A percentile compares a stretch with the other conserved stretches of the same genome.
Conservation (phyloP, 441 rosid species). For the Adansonia gregorii region DNA sequence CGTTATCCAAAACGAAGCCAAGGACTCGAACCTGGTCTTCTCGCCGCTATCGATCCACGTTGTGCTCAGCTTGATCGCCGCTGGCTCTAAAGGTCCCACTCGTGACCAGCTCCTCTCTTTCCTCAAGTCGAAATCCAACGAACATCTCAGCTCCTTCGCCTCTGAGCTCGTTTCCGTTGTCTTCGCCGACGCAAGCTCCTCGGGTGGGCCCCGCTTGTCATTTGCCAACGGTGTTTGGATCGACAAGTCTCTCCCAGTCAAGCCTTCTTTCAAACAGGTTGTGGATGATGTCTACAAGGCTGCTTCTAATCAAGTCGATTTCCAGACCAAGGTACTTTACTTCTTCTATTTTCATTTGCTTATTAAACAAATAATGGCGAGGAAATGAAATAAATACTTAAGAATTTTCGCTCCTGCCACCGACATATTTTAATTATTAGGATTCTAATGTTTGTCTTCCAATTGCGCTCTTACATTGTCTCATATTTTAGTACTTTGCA, state of each 20-base stretch:
- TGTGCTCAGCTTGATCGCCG: conserved; percentile 66
- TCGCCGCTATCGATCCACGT: conserved; percentile 83
- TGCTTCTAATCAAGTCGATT: conserved; percentile 61
- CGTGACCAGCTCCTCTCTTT: conserved; percentile 77
- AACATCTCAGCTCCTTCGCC: conserved; percentile 58
- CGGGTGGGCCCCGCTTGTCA: conserved; percentile 68
- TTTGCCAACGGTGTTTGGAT: conserved; percentile 76
- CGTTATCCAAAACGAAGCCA: conserved; percentile 44
- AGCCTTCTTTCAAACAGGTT: conserved; percentile 60
- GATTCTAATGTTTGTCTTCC: background rate
- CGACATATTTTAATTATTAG: background rate
- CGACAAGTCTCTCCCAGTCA: conserved; percentile 63
- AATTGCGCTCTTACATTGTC: background rate
- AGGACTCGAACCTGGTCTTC: conserved; percentile 60
- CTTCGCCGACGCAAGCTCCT: conserved; percentile 65
- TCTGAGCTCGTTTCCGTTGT: conserved; percentile 65
- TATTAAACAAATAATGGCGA: background rate
- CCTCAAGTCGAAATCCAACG: conserved; percentile 60
- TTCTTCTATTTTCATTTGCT: background rate
- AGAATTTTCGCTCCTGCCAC: background rate
- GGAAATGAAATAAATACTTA: background rate
- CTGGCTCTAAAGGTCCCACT: conserved; percentile 70
- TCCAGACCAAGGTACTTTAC: conserved; percentile 63
- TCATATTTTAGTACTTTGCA: background rate
- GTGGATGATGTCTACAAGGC: conserved; percentile 61